phyloP scores from a whole-genome alignment of 805 yeast genomes.

The Phaffomyces opuntiae region DNA sequence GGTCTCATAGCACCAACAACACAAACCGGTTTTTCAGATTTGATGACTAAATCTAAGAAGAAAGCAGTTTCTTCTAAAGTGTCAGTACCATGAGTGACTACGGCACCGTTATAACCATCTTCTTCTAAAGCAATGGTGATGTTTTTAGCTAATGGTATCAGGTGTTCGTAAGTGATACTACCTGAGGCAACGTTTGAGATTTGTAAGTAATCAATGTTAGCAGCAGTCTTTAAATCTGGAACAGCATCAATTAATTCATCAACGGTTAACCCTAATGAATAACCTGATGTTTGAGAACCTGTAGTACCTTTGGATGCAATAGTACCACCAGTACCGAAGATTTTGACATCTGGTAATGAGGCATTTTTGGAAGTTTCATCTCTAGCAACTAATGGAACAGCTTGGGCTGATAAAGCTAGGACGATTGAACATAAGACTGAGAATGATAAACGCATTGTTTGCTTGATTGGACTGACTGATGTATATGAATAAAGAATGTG shows the following conservation, averaged over 20 bases:
- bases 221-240: conserved; percentile 48
- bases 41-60: conserved; percentile 45
- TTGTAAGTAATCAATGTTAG: conserved; percentile 37
- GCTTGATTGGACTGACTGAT: too few species aligned
- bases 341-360: too few species aligned
- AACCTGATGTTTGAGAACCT: too few species aligned
- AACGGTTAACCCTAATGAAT: conserved; percentile 10
- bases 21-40: conserved; percentile 29
- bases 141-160: conserved; percentile 39
- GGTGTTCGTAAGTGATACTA: conserved; percentile 41
- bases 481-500: too few species aligned
- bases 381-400: too few species aligned
- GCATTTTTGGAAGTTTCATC: too few species aligned
- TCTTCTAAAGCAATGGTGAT: conserved; percentile 36
- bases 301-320: too few species aligned
- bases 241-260: conserved; percentile 46
- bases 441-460: too few species aligned
- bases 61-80: conserved; percentile 64
- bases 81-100: conserved; percentile 68
- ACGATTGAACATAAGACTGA: too few species aligned
- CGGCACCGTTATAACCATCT: conserved; percentile 46
- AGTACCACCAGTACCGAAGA: too few species aligned
- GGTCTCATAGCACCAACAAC: conserved; percentile 63
- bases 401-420: too few species aligned
- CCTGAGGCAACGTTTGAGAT: conserved; percentile 51